Evolutionary conservation across 768 basidiomycete genomes (phyloP), one percentile per base, ranked within the genome.

Genomic region (Tulasnella sp.): DNA sequence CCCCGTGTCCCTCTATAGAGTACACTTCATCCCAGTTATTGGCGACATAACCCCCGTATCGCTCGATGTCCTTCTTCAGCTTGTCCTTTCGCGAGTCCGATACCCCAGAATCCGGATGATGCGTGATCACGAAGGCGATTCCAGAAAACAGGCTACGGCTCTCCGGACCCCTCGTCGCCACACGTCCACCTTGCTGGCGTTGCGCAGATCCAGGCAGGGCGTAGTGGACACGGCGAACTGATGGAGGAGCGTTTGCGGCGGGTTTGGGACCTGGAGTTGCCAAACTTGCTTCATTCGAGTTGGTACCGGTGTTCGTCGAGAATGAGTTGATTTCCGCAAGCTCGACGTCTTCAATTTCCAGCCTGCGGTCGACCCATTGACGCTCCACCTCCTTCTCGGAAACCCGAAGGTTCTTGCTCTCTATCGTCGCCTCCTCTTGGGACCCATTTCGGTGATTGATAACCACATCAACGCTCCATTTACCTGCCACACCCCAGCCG

Each of bases 11-110:
- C 44, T 75, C 58, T 40, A 82, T 60, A 2, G 60, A 37, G 80
- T 83, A 82, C 4, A 85, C 69, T 22, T 83, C 77, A 73, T 77
- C 77, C 80, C 80, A 81, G 76, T 80, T 79, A 7, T 83, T 83
- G 54, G 79, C 44, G 16, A 83, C 34, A 22, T 80, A 79, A n/a
- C 42, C 82, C 4, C 85, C 85, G 58, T 48, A 54, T n/a, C 78
- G 34, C 22, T 76, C 54, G 42, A 83, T 40, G 0, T 77, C 46
- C 20, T 77, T 41, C 40, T 60, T 0, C 9, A 82, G 44, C n/a
- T 44, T 9, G 0, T 41, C 41, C 78, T 81, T 78, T 5, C 80
- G 64, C 7, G 50, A 24, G 9, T 50, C 72, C 1, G 73, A 40
- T 12, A 73, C 41, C 1, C 42, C 34, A 16, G 75, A 72, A 20